Evolutionary conservation across 2,329 filamentous ascomycete genomes (phyloP).

Genomic region (Epichloe coenophiala): DNA sequence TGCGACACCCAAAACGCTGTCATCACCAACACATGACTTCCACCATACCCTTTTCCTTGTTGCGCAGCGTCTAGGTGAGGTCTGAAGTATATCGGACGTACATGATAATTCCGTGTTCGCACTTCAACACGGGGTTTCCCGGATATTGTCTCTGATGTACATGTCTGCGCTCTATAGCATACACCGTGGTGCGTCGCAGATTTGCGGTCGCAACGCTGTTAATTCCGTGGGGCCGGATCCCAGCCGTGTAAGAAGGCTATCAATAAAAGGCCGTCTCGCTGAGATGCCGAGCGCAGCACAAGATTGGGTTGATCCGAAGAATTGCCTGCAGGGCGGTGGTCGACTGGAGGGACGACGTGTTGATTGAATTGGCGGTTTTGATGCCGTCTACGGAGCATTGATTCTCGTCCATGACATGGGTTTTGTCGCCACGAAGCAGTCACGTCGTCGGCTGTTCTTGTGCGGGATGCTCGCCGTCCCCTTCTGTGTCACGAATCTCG

Average conservation of each 20-base stretch:
- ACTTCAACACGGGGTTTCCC: too few relatives aligned
- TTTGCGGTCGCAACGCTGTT: too few relatives aligned
- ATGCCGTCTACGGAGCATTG: not conserved
- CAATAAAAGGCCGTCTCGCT: slow-evolving; percentile 13
- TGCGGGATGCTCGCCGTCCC: slow-evolving; percentile 3
- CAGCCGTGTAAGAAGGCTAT: not conserved
- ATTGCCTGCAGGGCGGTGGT: not conserved
- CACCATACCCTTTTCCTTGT: too few relatives aligned
- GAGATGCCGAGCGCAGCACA: slow-evolving; percentile 13
- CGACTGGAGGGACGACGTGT: not conserved
- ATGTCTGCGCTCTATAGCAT: too few relatives aligned
- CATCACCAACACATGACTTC: too few relatives aligned
- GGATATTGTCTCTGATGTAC: too few relatives aligned
- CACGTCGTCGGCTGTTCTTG: slow-evolving; percentile 4
- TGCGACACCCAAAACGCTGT: not conserved
- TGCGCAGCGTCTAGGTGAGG: too few relatives aligned
- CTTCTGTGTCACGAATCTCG: slow-evolving; percentile 22
- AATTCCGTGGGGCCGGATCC: too few relatives aligned
- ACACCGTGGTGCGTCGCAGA: too few relatives aligned
- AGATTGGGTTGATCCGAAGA: not conserved
- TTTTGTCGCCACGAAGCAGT: slow-evolving; percentile 2
- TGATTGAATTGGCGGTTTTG: too few relatives aligned
- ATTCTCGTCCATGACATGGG: not conserved
- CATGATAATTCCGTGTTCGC: too few relatives aligned
- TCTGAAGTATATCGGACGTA: too few relatives aligned